Conservation (phyloP, 176 grass and related monocot species). For the Oryza punctata region DNA sequence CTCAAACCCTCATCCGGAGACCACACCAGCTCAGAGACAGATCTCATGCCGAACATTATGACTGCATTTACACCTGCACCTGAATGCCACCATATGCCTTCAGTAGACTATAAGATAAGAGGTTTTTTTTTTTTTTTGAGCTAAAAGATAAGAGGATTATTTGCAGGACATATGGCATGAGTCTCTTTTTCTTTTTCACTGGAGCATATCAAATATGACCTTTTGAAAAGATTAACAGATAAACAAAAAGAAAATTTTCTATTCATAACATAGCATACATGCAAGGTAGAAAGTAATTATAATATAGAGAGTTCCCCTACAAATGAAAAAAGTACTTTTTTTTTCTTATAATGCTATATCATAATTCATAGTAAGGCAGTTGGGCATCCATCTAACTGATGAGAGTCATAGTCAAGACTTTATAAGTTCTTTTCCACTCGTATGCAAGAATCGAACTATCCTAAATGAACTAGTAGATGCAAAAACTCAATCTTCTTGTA, state of each 20-base stretch:
- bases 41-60: conserved; percentile 52
- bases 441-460: conserved; percentile 1
- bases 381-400: not conserved
- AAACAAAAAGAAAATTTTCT: not conserved
- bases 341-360: not conserved
- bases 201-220: not conserved
- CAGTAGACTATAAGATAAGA: conserved; percentile 39
- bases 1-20: conserved; percentile 67
- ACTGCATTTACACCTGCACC: conserved; percentile 97
- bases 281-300: not conserved
- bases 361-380: conserved; percentile 4
- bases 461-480: not conserved
- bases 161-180: conserved; percentile 3
- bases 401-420: not conserved
- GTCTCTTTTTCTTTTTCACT: not conserved
- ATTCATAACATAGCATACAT: not conserved
- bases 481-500: not conserved
- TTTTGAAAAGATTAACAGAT: not conserved
- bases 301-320: not conserved
- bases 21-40: conserved; percentile 80
- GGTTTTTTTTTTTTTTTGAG: not conserved
- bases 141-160: conserved; percentile 31
- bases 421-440: not conserved
- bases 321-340: not conserved
- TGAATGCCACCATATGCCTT: conserved; percentile 48